These are phyloP conservation scores for Bruguiera hainesii DNA, from an alignment of 441 rosid genomes.

Conservation along the genomic window DNA sequence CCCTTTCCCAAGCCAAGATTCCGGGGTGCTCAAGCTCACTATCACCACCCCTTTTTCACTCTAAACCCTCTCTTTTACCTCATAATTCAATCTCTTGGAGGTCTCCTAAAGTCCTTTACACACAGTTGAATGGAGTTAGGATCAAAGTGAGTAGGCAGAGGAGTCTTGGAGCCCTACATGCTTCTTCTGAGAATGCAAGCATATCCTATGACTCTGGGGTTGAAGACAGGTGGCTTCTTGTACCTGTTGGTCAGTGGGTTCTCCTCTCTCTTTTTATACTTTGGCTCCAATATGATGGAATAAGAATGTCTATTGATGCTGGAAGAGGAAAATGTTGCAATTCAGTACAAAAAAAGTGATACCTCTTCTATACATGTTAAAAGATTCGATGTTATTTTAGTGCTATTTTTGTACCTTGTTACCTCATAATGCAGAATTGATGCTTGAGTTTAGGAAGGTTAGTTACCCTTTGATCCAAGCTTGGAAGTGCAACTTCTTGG, in stretches of 20 bases:
- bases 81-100: conserved; percentile 25
- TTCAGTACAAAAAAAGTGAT: too few relatives aligned
- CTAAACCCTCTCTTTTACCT: conserved; percentile 30
- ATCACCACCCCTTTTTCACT: conserved; percentile 28
- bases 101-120: conserved; percentile 20
- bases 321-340: too few relatives aligned
- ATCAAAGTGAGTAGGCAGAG: conserved; percentile 27
- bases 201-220: conserved; percentile 29
- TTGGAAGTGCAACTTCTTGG: too few relatives aligned
- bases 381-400: too few relatives aligned
- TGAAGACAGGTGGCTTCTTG: conserved; percentile 69
- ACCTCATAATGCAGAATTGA: too few relatives aligned
- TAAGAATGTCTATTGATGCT: background rate
- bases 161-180: conserved; percentile 29
- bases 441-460: too few relatives aligned
- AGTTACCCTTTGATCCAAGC: too few relatives aligned
- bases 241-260: conserved; percentile 58
- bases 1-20: conserved; percentile 33
- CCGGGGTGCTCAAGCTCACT: conserved; percentile 26
- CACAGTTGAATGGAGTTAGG: conserved; percentile 20
- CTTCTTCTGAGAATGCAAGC: conserved; percentile 46
- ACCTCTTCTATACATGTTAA: too few relatives aligned
- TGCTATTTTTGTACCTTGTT: too few relatives aligned
- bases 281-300: background rate
- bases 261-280: background rate